Base-by-base conservation (phyloP, 2,329 filamentous ascomycete species). In the Cytospora piceicola region DNA sequence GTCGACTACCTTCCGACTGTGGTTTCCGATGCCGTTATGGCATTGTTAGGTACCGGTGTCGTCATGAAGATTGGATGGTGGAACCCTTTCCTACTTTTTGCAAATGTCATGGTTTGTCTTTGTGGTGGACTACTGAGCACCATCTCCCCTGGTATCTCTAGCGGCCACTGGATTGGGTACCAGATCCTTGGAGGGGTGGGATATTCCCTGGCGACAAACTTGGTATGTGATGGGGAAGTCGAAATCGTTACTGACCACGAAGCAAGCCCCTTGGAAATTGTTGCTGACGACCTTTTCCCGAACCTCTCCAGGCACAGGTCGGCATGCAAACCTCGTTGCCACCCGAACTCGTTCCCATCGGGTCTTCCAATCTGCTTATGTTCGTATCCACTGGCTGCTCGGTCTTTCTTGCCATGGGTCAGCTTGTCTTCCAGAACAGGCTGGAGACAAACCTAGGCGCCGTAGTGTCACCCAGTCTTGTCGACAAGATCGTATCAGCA, bases 111-210 rank as follows among this genome's bases (percentile, higher is more conserved):
- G 46, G 72, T 76, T n/a, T 72, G 74, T 5, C 63, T 80, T 4
- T 76, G 74, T 15, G 71, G 73, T 34, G 79, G 79, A 0, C 68
- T 80, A 15, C 69, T 81, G 15, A 77, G 77, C 59, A 78, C 76
- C 0, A 72, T 80, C 11, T 71, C 72, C 8, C 67, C 75, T 4
- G 66, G 70, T 17, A 76, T 76, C 11, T 36, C 68, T 4, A 68
- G 71, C 0, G 76, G 72, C 6, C 70, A 72, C 30, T 83, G 80
- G 78, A 78, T 84, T 30, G 81, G 80, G 1, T 84, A 80, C 66
- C 81, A 84, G 72, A 71, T 84, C 27, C 68, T 83, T 0, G 71
- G 75, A 2, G 84, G 83, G 4, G 69, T 82, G 1, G 82, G 82
- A 3, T 73, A 72, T 17, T 83, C 83, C 4, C 70, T 77, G 4